Conservation (phyloP, 768 basidiomycete species). For the Hericium coralloides region DNA sequence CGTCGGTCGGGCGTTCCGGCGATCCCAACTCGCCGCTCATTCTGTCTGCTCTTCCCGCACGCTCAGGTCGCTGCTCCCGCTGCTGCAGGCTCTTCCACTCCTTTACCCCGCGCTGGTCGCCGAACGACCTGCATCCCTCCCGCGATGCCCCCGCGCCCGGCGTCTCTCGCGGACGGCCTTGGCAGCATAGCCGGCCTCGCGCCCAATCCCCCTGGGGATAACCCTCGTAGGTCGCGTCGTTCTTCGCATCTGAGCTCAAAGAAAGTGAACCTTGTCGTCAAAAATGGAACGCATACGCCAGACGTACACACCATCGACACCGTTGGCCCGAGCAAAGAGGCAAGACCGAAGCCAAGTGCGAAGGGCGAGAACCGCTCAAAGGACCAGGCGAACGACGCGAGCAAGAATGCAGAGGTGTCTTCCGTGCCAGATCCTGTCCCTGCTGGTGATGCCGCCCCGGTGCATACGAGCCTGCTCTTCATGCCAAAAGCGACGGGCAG, state of each 20-base stretch:
- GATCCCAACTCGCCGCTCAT: neutral
- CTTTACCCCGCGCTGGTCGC: neutral
- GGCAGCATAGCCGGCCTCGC: neutral
- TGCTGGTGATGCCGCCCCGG: constrained; percentile 1
- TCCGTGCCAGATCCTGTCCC: constrained; percentile 30
- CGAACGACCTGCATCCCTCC: neutral
- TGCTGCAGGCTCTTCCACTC: neutral
- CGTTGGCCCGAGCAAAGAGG: neutral
- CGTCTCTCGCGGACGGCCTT: neutral
- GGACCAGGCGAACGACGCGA: neutral
- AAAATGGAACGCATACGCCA: constrained; percentile 2
- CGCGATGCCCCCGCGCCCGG: too few species aligned
- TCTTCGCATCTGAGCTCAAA: neutral
- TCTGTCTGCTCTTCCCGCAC: neutral
- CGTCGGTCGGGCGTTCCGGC: neutral
- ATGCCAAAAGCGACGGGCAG: constrained; percentile 5
- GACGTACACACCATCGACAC: neutral
- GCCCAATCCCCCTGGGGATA: neutral
- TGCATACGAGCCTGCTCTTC: constrained; percentile 20
- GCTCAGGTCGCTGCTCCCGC: neutral
- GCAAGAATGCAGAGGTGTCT: constrained; percentile 22
- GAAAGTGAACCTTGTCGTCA: constrained; percentile 7
- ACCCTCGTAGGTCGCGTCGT: neutral
- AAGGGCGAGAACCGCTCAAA: neutral
- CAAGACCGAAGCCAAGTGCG: neutral